phyloP scores from a whole-genome alignment of 176 grass and related monocot species.

The Luzula sylvatica region DNA sequence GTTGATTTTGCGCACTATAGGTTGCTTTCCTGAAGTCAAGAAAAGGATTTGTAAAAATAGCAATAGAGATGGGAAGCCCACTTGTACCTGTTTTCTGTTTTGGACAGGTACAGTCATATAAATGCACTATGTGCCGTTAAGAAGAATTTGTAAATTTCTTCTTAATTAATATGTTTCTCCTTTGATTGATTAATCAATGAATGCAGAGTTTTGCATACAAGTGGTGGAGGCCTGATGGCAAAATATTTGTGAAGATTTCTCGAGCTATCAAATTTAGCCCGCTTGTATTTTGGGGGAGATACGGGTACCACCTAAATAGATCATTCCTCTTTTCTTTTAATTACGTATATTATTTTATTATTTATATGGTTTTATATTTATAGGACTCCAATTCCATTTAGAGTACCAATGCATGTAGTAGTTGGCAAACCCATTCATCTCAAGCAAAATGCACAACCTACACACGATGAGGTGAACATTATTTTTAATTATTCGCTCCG shows the following conservation, averaged over 20 bases:
- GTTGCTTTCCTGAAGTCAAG: constrained; percentile 89
- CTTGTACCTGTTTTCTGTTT: constrained; percentile 74
- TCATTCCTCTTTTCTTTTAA: background rate
- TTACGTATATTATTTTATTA: constrained; percentile 10
- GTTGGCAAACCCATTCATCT: constrained; percentile 66
- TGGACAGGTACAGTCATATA: constrained; percentile 46
- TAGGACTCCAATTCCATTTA: constrained; percentile 83
- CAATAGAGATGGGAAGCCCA: constrained; percentile 66
- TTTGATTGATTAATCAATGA: constrained; percentile 1
- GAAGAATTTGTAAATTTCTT: background rate
- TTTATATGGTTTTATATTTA: constrained; percentile 7
- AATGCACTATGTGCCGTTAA: background rate
- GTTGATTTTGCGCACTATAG: constrained; percentile 24
- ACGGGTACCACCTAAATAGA: constrained; percentile 28
- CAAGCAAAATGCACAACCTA: constrained; percentile 54
- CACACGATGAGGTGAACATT: constrained; percentile 59
- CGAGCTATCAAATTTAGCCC: constrained; percentile 92
- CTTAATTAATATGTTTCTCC: background rate
- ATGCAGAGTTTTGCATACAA: constrained; percentile 57
- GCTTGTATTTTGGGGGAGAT: constrained; percentile 81
- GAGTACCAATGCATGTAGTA: constrained; percentile 59
- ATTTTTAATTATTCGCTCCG: background rate
- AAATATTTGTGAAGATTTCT: constrained; percentile 72
- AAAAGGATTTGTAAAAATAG: constrained; percentile 88
- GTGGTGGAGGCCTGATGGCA: constrained; percentile 89